Base-by-base conservation (phyloP, 2,329 filamentous ascomycete genomes). In the Scedosporium minutisporum region DNA sequence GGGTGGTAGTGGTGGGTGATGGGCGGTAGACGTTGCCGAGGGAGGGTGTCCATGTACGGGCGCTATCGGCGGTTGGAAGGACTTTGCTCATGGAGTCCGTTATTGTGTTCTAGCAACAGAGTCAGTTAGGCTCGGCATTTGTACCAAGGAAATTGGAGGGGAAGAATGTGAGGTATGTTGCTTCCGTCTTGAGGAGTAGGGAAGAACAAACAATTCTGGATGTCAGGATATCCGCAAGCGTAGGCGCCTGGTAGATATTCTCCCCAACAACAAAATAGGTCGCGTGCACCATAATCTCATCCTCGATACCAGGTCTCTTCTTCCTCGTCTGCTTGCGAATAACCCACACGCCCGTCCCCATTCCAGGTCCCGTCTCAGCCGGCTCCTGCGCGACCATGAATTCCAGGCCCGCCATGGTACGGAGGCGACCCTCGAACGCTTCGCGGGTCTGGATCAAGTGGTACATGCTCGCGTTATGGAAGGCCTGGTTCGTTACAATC, bases 261-360 rank as follows among this genome's bases (percentile, higher is more conserved):
- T 87, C 83, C 0, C 85, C 85, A 1, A 87, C 80, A 2, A 89
- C 78, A 68, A 87, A 88, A 69, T 88, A 89, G 2, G 81, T 80
- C 4, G 81, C 77, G 46, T 86, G 81, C 0, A 88, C 78, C 1
- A 74, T 81, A 27, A 88, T 77, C 64, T 87, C 84, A 66, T 87
- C 84, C 27, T 84, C 81, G 14, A 78, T 75, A 4, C 78, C 77
- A 48, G 79, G 76, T 14, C 79, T 76, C 74, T 87, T 86, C 64
- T 82, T 78, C 59, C 86, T 77, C 27, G 81, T 85, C 73, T 89
- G 86, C 76, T 88, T 88, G 69, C 85, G 81, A 67, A 89, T 87
- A 29, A 88, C 83, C 86, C 86, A 89, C 7, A 88, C 84, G 29
- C 85, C 86, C 0, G 85, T 87, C 57, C 85, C 86, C 48, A 83